phyloP scores from a whole-genome alignment of 2,329 filamentous ascomycete genomes.

The Apiospora saccharicola region DNA sequence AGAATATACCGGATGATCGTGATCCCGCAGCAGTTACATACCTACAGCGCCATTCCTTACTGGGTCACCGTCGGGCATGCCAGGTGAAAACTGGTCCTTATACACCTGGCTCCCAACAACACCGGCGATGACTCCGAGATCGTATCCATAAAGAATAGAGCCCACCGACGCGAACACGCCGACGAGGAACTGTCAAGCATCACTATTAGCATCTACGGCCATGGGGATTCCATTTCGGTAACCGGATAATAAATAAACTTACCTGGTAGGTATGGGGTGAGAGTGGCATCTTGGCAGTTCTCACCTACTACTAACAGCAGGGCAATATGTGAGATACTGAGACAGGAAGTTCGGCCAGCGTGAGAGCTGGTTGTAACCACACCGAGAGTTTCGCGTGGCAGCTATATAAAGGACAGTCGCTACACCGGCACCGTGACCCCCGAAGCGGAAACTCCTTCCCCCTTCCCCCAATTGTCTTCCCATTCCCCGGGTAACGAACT shows the following conservation, averaged over 20 bases:
- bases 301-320: slow-evolving; percentile 12
- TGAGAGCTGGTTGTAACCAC: background rate
- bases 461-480: background rate
- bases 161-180: slow-evolving; percentile 63
- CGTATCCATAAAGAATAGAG: slow-evolving; percentile 63
- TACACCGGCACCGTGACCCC: background rate
- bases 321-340: background rate
- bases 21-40: background rate
- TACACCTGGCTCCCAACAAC: slow-evolving; percentile 59
- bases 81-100: slow-evolving; percentile 47
- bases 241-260: background rate
- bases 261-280: slow-evolving; percentile 30
- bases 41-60: slow-evolving; percentile 63
- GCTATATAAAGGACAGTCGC: slow-evolving; percentile 9
- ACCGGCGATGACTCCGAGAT: slow-evolving; percentile 60
- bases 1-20: background rate
- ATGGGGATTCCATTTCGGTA: background rate
- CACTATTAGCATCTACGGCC: background rate
- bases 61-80: slow-evolving; percentile 18
- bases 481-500: slow-evolving; percentile 17
- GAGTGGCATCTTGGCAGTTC: slow-evolving; percentile 27
- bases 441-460: background rate
- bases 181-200: slow-evolving; percentile 54
- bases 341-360: background rate
- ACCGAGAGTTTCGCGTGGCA: slow-evolving; percentile 2